Percentiles rank a stretch among this genome's conserved stretches.
These are phyloP conservation scores for Gillenia trifoliata DNA, from an alignment of 306 rosid genomes.

Conservation along the genomic window DNA sequence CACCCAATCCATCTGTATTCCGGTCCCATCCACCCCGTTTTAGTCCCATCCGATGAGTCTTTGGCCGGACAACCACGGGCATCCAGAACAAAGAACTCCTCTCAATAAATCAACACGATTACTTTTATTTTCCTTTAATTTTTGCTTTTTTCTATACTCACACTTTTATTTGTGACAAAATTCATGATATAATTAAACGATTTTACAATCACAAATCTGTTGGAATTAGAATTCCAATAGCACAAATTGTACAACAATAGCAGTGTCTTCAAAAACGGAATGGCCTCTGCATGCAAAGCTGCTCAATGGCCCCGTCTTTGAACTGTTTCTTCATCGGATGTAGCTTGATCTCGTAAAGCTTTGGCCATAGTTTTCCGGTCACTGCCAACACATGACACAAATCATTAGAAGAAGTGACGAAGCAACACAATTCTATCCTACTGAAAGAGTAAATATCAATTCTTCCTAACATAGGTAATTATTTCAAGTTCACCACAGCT, in stretches of 20 bases:
- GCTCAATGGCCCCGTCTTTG: constrained; percentile 34
- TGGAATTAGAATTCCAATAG: too few species aligned
- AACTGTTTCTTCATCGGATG: constrained; percentile 29
- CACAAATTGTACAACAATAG: background rate
- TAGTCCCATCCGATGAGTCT: too few species aligned
- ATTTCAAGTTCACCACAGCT: constrained; percentile 3
- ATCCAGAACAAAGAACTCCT: too few species aligned
- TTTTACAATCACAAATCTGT: background rate
- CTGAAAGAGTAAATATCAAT: background rate
- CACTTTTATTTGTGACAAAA: background rate
- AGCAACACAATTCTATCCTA: background rate
- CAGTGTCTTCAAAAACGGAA: constrained; percentile 24
- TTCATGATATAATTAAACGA: background rate
- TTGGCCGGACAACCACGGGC: too few species aligned
- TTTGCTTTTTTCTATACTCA: background rate
- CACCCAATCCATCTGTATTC: too few species aligned
- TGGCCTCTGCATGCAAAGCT: constrained; percentile 56
- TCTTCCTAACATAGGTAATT: background rate
- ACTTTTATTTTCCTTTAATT: background rate
- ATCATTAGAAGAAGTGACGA: background rate
- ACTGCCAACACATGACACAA: constrained; percentile 39
- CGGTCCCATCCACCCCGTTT: too few species aligned
- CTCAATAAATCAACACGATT: background rate
- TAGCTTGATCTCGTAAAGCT: constrained; percentile 68
- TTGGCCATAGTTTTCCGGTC: constrained; percentile 92